These are phyloP conservation scores for Mrakia gelida DNA, from an alignment of 768 basidiomycete genomes.

Conservation along the genomic window DNA sequence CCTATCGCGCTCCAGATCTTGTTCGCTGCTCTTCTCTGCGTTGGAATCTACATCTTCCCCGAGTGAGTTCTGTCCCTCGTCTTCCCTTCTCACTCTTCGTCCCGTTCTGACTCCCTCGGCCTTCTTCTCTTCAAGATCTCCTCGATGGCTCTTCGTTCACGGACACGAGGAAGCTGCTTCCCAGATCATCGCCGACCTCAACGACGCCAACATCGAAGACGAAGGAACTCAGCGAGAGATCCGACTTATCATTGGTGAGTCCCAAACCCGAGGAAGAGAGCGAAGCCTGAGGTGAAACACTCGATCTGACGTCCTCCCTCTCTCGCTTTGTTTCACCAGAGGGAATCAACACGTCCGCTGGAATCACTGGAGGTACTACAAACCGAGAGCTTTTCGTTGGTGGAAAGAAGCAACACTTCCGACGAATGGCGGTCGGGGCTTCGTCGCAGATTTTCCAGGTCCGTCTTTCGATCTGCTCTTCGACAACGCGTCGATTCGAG, in stretches of 20 bases:
- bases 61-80: conserved; percentile 34
- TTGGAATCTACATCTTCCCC: conserved; percentile 46
- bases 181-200: conserved; percentile 38
- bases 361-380: conserved; percentile 33
- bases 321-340: conserved; percentile 22
- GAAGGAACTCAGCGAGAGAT: conserved; percentile 38
- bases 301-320: too few relatives aligned
- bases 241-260: conserved; percentile 41
- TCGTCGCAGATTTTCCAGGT: conserved; percentile 49
- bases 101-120: not conserved
- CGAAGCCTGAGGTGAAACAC: too few relatives aligned
- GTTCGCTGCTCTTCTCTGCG: conserved; percentile 46
- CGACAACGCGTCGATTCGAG: not conserved
- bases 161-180: conserved; percentile 41
- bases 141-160: conserved; percentile 49
- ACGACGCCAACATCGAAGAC: conserved; percentile 37
- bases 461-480: not conserved
- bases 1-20: conserved; percentile 50
- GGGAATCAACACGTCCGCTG: conserved; percentile 43
- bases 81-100: not conserved
- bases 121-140: conserved; percentile 34
- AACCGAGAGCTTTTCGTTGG: conserved; percentile 43
- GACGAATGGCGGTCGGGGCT: conserved; percentile 48
- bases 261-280: too few relatives aligned
- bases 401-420: conserved; percentile 48